phyloP scores from a whole-genome alignment of 2,329 filamentous ascomycete species.

The Emydomyces testavorans region DNA sequence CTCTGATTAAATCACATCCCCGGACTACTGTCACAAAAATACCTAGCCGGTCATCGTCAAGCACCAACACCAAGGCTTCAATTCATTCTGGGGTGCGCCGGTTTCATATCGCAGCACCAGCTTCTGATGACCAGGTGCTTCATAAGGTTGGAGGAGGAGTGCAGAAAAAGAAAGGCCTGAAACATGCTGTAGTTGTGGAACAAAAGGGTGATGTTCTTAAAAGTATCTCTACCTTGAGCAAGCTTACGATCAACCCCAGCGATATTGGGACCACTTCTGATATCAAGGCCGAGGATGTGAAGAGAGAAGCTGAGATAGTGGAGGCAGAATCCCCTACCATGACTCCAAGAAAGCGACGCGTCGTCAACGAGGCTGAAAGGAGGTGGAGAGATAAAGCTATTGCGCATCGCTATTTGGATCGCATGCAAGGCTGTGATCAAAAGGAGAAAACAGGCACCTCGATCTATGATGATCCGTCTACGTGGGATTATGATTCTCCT shows the following conservation, averaged over 20 bases:
- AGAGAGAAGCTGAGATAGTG: slow-evolving; percentile 12
- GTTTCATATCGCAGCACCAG: slow-evolving; percentile 31
- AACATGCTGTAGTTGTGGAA: slow-evolving; percentile 33
- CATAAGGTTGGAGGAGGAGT: slow-evolving; percentile 25
- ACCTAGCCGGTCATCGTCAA: neutral
- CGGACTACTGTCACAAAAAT: slow-evolving; percentile 1
- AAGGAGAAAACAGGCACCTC: slow-evolving; percentile 25
- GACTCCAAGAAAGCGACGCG: slow-evolving; percentile 29
- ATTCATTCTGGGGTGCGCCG: slow-evolving; percentile 23
- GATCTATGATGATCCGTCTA: slow-evolving; percentile 28
- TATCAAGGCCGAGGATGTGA: slow-evolving; percentile 13
- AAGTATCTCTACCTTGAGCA: slow-evolving; percentile 24
- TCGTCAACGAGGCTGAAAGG: slow-evolving; percentile 33
- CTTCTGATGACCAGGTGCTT: slow-evolving; percentile 14
- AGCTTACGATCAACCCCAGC: slow-evolving; percentile 20
- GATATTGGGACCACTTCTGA: slow-evolving; percentile 5
- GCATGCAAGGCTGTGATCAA: slow-evolving; percentile 8
- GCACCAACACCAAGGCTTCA: neutral
- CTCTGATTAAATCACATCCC: neutral
- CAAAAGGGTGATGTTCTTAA: slow-evolving; percentile 28
- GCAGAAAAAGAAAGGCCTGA: slow-evolving; percentile 27
- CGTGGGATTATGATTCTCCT: slow-evolving; percentile 35
- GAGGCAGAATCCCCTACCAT: neutral
- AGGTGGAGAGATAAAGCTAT: slow-evolving; percentile 30
- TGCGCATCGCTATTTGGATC: slow-evolving; percentile 8